Evolutionary conservation across 768 basidiomycete species (phyloP), one percentile per base, ranked within the genome.

Genomic region (Pisolithus albus): DNA sequence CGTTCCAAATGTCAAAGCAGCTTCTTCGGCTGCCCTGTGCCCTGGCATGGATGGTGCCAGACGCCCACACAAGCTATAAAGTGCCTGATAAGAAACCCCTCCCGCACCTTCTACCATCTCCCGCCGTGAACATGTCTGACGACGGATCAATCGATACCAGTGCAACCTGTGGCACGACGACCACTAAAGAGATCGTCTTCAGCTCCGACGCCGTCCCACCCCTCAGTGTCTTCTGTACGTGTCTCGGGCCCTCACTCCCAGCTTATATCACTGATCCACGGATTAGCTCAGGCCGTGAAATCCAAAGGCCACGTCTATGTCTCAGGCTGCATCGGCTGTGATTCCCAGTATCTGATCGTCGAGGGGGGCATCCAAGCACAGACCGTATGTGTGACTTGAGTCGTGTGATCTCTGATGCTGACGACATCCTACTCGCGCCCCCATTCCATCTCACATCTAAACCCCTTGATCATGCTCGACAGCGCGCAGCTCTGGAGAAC

Each of bases 401-500:
- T 23, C 23, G 4, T 26, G 16, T 38, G 16, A 50, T 36, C 24
- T 40, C 21, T 11, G 5, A 15, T 15, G 34, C 34, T 34, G 11
- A 34, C 11, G 2, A 34, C 10, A 13, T n/a, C 32, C 32, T n/a
- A 28, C 32, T 13, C n/a, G 38, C 47, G 19, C 15, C 37, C 8
- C 21, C 36, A 34, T 15, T 34, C 5, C 34, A 34, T 5, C 15
- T 15, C 11, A 13, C 13, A 34, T 34, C 34, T 34, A 30, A 30
- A 30, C 30, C 30, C 30, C 10, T 30, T 10, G 26, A 8, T 3
- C 49, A 45, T 24, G 11, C 23, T 39, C 43, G 15, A 13, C 44
- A 76, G 74, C 59, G 49, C 9, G 64, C 61, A 0, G 72, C 73
- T 5, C 56, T 76, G 7, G 59, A 64, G n/a, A 76, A 76, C 58